Evolutionary conservation across 2,329 filamentous ascomycete species (phyloP), one percentile per base, ranked within the genome.

Genomic region (Chaetomiaceae sp.): DNA sequence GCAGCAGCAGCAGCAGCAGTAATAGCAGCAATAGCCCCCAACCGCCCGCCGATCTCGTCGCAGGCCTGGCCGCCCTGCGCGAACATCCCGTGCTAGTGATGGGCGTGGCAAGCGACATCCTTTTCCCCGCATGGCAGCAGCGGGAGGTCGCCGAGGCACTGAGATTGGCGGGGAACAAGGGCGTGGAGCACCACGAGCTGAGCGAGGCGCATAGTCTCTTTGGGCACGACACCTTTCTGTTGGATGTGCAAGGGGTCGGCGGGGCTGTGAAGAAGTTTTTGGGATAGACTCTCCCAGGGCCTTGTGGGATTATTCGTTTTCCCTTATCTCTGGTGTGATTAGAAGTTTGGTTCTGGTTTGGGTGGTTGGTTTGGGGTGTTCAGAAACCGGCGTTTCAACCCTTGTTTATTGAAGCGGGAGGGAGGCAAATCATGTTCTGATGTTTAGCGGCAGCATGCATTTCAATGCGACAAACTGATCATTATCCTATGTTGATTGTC

Each of bases 101-200:
- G 75, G 94, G 94, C 30, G 94, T 97, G 4, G 89, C 90, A 0
- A 96, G 90, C 63, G 94, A 99, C 67, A 97, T 96, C 45, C 74
- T 99, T 32, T 99, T 99, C 72, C 94, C 94, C 0, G 90, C 94
- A 0, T 99, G 94, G 92, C 94, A 99, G 73, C 94, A 99, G 74
- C 82, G 89, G 48, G 94, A 99, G 70, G 85, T 99, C 57, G 92
- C 91, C 3, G 85, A 92, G 65, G 87, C 92, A 2, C 74, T 99
- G 58, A 81, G 84, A 55, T 78, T 81, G 30, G 81, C 80, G 0
- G 94, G 94, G 0, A 97, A 96, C 65, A 77, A 81, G 56, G 82
- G 80, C 29, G 91, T 99, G 0, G 86, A 84, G 40, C 90, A 99
- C 69, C 81, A 94, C 13, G 94, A 99, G 73, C 74, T 99, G 45